These are phyloP conservation scores for Firmiana major DNA, from an alignment of 345 rosid genomes.

Conservation along the genomic window DNA sequence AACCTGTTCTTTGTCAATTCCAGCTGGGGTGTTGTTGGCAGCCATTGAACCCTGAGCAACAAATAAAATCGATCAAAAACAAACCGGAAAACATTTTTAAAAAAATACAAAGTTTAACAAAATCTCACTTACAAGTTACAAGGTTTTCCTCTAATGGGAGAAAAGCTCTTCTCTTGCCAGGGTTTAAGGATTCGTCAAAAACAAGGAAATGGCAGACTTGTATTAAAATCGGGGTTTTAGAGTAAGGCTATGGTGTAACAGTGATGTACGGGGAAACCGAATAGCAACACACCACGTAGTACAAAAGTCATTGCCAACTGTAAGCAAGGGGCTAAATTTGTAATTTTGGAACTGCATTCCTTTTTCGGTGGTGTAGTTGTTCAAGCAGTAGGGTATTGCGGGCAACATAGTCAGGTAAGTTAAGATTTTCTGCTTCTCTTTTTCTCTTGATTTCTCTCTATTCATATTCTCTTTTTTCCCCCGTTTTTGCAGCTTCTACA, in stretches of 20 bases:
- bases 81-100: not conserved
- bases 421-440: not conserved
- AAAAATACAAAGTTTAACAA: not conserved
- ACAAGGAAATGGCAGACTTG: not conserved
- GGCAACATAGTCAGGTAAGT: not conserved
- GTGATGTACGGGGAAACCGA: not conserved
- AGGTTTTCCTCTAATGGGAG: not conserved
- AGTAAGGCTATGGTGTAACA: not conserved
- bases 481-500: not conserved
- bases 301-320: not conserved
- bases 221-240: constrained; percentile 13
- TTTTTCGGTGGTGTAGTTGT: not conserved
- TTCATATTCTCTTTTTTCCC: not conserved
- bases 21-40: constrained; percentile 36
- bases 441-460: not conserved
- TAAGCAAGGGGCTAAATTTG: not conserved
- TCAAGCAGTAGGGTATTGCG: not conserved
- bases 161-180: not conserved
- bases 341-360: not conserved
- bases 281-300: not conserved
- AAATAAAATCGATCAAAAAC: not conserved
- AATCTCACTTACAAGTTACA: not conserved
- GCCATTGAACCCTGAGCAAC: constrained; percentile 34
- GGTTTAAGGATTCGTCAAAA: constrained; percentile 1
- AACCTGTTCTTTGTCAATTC: constrained; percentile 72